Base-by-base conservation (phyloP, 805 yeast species). In the Pichia nanzhaoensis region DNA sequence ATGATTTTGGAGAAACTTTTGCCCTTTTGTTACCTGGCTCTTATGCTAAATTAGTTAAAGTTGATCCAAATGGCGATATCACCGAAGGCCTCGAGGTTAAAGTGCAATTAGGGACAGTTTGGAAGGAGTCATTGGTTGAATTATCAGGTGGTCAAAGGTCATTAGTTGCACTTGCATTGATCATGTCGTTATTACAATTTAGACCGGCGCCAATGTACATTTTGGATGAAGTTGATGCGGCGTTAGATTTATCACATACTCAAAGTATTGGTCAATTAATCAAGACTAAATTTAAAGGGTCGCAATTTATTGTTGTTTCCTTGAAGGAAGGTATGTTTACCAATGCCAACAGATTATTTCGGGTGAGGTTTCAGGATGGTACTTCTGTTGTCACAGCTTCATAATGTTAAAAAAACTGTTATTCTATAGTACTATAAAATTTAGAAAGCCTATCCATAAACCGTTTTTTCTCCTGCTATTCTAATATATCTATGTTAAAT, bases 191-290 rank as follows among this genome's bases (percentile, higher is more conserved):
- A 49, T 69, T 93, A 41, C 95, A 89, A 63, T 91, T 85, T 70
- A 87, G 89, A 62, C 99, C 99, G 5, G 99, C 99, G 1, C 99
- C 99, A 7, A 86, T 93, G 95, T 93, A 93, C 59, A 91, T 93
- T 54, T 69, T 93, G 47, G 99, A 93, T 66, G 99, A 93, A 67
- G 97, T 93, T 33, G 99, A 93, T 68, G 99, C 99, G 1, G 99
- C 99, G 1, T 73, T 93, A 52, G 99, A 93, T 71, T 74, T 91
- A 52, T 86, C 95, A 48, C 99, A 93, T 61, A 93, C 99, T 1
- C 98, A 93, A 63, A 93, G 93, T 58, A 93, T 93, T 57, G 99
- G 99, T 3, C 96, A 88, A 58, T 71, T 93, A 61, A 93, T 93
- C 64, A 93, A 91, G 66, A 91, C 97, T 0, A 71, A 96, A 54